These are phyloP conservation scores for Carex cristatella DNA, from an alignment of 176 grass and related monocot species.

Conservation along the genomic window DNA sequence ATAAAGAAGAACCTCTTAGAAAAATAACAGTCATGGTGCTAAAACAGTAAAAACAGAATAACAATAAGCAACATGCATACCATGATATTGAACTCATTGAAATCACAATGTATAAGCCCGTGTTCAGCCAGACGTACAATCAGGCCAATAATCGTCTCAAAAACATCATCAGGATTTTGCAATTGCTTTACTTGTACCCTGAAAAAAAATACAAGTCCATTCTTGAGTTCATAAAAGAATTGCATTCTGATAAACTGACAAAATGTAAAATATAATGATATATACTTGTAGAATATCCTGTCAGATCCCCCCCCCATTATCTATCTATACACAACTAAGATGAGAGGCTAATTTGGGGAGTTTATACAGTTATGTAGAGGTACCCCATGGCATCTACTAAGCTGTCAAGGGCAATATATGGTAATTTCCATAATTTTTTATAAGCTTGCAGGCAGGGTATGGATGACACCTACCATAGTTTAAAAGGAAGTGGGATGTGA, in stretches of 20 bases:
- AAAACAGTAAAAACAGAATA: neutral
- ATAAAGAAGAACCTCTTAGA: constrained; percentile 15
- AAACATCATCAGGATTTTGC: constrained; percentile 78
- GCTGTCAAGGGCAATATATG: neutral
- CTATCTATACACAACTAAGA: no score
- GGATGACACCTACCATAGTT: neutral
- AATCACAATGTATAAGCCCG: constrained; percentile 97
- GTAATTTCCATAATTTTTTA: neutral
- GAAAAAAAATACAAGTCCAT: constrained; percentile 8
- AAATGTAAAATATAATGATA: neutral
- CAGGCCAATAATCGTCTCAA: constrained; percentile 73
- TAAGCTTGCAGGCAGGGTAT: neutral
- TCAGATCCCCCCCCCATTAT: neutral
- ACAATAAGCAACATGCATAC: constrained; percentile 31
- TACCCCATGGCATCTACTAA: neutral
- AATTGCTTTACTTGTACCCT: constrained; percentile 87
- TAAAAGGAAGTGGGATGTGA: neutral
- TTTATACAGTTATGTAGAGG: neutral
- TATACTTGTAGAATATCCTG: neutral
- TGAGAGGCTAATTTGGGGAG: no score
- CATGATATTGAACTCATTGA: constrained; percentile 99
- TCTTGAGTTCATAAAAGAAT: neutral
- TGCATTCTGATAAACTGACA: neutral
- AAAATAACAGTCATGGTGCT: neutral
- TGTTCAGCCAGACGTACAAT: constrained; percentile 87